Evolutionary conservation across 495 filamentous ascomycete genomes (phyloP), one percentile per base, ranked within the genome.

Genomic region (Penicillium flavigenum): DNA sequence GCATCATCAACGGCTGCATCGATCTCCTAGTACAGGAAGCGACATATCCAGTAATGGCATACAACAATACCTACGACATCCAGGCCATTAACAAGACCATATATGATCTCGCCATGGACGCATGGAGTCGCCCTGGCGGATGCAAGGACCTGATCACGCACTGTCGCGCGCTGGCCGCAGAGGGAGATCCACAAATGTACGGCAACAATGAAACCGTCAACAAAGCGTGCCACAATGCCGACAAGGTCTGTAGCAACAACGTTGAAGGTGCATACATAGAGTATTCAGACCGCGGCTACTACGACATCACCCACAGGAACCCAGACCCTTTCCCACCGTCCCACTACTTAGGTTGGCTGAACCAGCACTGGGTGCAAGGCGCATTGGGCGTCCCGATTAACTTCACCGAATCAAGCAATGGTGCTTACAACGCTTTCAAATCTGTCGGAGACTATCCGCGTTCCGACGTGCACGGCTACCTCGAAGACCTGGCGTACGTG

Each of bases 1-100:
- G 76, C 0, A 77, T 82, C 39, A 74, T 90, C 47, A 92, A 93
- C 66, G 89, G 88, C 38, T 92, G 90, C 59, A 77, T 93, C 47
- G 90, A 95, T 69, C 79, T 84, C 47, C 64, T 84, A n/a, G 79
- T 85, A 9, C 88, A 93, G 72, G 79, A 74, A 11, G 81, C 83
- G 1, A 81, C 73, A 46, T 93, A 91, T 62, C 81, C 87, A 2
- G 67, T 78, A 16, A 86, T 90, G 69, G 86, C 86, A 14, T 78
- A 83, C 47, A 85, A 86, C 70, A 96, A 94, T 63, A 88, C 88
- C 4, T 95, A 91, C 62, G 84, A 83, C 9, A 81, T 92, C 27
- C 65, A 84, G 54, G 76, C 84, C 0, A 81, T 90, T 63, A 87
- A 83, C 61, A 66, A 80, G 29, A 81, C 72, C 34, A 62, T 76